These are phyloP conservation scores for Sclerotinia borealis DNA, from an alignment of 2,329 filamentous ascomycete genomes.

Conservation along the genomic window DNA sequence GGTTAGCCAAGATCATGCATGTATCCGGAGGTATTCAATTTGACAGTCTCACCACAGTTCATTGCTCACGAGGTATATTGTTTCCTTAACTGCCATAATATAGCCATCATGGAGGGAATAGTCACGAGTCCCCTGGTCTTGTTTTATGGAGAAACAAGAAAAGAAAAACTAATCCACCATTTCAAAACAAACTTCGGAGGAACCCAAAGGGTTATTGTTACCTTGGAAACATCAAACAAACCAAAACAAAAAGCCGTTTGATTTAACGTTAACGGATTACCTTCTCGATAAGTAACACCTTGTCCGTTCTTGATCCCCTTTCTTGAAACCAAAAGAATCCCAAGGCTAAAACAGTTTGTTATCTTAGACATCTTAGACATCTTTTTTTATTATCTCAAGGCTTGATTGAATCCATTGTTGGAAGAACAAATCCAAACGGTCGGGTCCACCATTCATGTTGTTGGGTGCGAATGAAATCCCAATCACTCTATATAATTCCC, in stretches of 20 bases:
- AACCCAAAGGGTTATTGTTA: slow-evolving; percentile 8
- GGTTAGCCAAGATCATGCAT: slow-evolving; percentile 14
- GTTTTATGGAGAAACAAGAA: slow-evolving; percentile 1
- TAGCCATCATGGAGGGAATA: not conserved
- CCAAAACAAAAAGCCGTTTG: not conserved
- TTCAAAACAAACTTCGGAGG: slow-evolving; percentile 6
- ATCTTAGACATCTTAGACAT: not conserved
- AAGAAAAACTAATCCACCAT: not conserved
- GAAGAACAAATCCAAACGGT: slow-evolving; percentile 8
- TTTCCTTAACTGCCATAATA: slow-evolving; percentile 4
- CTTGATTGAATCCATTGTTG: not conserved
- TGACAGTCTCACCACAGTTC: slow-evolving; percentile 4
- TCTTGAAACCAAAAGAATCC: slow-evolving; percentile 1
- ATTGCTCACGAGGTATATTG: not conserved
- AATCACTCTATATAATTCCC: not conserved
- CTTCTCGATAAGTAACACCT: not conserved
- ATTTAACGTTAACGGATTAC: not conserved
- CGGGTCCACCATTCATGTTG: slow-evolving; percentile 2
- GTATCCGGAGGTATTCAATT: slow-evolving; percentile 11
- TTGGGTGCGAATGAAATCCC: not conserved
- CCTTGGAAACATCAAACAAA: slow-evolving; percentile 4
- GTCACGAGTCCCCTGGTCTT: slow-evolving; percentile 2
- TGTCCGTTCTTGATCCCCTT: not conserved
- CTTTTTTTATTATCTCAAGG: not conserved
- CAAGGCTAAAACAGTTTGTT: slow-evolving; percentile 8